Conservation (phyloP, 2,329 filamentous ascomycete species). For the Penicillium olsonii region DNA sequence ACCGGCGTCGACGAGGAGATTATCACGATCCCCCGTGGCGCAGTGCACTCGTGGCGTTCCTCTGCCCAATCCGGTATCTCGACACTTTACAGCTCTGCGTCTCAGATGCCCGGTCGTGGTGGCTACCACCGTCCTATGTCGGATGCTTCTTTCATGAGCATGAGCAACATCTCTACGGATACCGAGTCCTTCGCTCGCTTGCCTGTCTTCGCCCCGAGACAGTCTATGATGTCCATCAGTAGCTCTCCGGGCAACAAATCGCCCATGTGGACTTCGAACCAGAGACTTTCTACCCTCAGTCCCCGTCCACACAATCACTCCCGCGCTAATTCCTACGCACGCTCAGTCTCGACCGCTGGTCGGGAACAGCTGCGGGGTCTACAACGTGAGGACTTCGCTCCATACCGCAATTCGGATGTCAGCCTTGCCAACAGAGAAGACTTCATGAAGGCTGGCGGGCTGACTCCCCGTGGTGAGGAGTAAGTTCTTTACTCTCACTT, state of each 20-base stretch:
- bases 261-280: slow-evolving; percentile 16
- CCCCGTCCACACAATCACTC: slow-evolving; percentile 7
- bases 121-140: slow-evolving; percentile 22
- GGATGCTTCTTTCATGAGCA: slow-evolving; percentile 30
- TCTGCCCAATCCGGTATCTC: slow-evolving; percentile 36
- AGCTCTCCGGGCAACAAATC: slow-evolving; percentile 11
- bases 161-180: slow-evolving; percentile 34
- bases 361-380: slow-evolving; percentile 36
- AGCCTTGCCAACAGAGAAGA: slow-evolving; percentile 38
- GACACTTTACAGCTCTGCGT: slow-evolving; percentile 28
- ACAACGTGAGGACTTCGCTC: slow-evolving; percentile 35
- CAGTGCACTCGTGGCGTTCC: slow-evolving; percentile 39
- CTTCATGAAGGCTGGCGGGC: slow-evolving; percentile 31
- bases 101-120: slow-evolving; percentile 21
- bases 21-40: slow-evolving; percentile 37
- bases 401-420: slow-evolving; percentile 42
- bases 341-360: slow-evolving; percentile 30
- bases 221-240: slow-evolving; percentile 16
- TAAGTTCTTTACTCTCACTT: background rate
- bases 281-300: slow-evolving; percentile 16
- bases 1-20: slow-evolving; percentile 37
- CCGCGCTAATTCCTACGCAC: slow-evolving; percentile 19
- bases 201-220: slow-evolving; percentile 36
- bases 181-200: slow-evolving; percentile 33
- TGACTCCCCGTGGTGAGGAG: slow-evolving; percentile 12